phyloP scores from a whole-genome alignment of 345 rosid species.

The Pistacia vera region DNA sequence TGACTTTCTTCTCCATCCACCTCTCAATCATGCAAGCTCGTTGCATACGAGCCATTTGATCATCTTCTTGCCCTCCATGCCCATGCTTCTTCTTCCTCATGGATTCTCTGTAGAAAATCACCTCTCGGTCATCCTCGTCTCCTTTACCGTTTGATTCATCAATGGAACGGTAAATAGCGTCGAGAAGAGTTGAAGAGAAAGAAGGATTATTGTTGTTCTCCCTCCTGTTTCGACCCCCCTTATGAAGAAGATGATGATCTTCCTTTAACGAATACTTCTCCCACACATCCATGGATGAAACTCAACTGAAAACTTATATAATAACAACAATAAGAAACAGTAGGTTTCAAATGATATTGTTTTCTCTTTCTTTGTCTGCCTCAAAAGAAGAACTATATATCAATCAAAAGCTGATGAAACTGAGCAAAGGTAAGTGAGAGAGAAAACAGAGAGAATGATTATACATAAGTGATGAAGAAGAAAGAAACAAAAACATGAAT shows the following conservation, averaged over 20 bases:
- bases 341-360: constrained; percentile 34
- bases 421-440: constrained; percentile 23
- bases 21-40: constrained; percentile 45
- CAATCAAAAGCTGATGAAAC: constrained; percentile 28
- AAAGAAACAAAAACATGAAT: constrained; percentile 4
- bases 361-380: constrained; percentile 32
- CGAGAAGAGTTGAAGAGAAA: constrained; percentile 84
- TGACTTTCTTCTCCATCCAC: constrained; percentile 53
- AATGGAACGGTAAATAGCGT: constrained; percentile 77
- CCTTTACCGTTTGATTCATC: constrained; percentile 49
- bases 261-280: constrained; percentile 34
- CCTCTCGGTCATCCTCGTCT: constrained; percentile 15
- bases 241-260: constrained; percentile 11
- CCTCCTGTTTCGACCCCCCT: constrained; percentile 31
- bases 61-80: constrained; percentile 14
- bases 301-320: constrained; percentile 16
- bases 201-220: constrained; percentile 53
- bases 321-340: constrained; percentile 28
- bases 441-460: constrained; percentile 24
- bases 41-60: constrained; percentile 4
- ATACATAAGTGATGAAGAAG: constrained; percentile 14
- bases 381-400: constrained; percentile 13
- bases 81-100: constrained; percentile 27
- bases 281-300: constrained; percentile 44
- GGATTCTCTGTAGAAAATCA: constrained; percentile 31